phyloP scores from a whole-genome alignment of 371 early-diverging fungal genomes.

The Apophysomyces elegans region DNA sequence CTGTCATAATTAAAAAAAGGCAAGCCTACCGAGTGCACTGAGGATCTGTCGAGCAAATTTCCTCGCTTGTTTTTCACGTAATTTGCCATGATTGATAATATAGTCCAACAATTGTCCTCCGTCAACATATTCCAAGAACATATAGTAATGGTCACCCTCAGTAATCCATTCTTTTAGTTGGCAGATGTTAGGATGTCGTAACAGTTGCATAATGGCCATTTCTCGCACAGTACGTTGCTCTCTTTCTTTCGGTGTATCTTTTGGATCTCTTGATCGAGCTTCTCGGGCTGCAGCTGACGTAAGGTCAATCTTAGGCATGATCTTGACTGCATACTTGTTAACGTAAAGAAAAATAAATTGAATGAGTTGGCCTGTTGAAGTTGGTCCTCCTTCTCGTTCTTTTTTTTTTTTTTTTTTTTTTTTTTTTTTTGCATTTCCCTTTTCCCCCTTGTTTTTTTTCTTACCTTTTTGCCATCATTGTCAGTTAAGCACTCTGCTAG shows the following conservation, averaged over 20 bases:
- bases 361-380: neutral
- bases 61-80: constrained; percentile 75
- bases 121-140: constrained; percentile 85
- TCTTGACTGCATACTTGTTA: constrained; percentile 52
- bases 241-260: constrained; percentile 57
- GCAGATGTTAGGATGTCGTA: constrained; percentile 81
- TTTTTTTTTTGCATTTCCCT: neutral
- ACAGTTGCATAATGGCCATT: constrained; percentile 78
- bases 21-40: constrained; percentile 67
- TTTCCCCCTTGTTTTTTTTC: neutral
- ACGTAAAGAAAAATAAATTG: too few relatives aligned
- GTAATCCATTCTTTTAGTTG: constrained; percentile 76
- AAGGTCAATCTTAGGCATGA: constrained; percentile 52
- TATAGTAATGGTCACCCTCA: constrained; percentile 77
- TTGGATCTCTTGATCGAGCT: constrained; percentile 39
- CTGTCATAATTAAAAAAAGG: neutral
- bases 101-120: constrained; percentile 82
- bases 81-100: constrained; percentile 69
- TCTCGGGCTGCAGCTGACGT: constrained; percentile 12
- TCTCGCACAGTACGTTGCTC: constrained; percentile 81
- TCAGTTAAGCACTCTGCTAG: constrained; percentile 70
- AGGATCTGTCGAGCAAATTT: constrained; percentile 81
- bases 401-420: neutral
- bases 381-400: neutral
- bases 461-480: constrained; percentile 41